Evolutionary conservation across 768 basidiomycete species (phyloP), one percentile per base, ranked within the genome.

Genomic region (Exidia glandulosa): DNA sequence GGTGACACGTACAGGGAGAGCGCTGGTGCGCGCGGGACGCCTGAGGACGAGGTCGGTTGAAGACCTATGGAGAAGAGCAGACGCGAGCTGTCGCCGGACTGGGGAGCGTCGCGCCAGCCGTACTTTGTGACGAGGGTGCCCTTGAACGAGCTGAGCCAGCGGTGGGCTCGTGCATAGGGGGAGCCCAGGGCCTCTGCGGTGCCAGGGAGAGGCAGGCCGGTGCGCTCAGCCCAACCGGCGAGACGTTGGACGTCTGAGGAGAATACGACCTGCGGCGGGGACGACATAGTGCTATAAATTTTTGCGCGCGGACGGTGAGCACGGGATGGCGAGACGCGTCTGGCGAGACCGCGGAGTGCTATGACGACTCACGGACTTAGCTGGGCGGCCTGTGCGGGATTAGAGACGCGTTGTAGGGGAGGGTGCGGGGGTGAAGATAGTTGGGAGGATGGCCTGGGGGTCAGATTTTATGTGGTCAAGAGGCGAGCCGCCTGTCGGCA

Each of bases 51-150:
- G 66, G 86, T 85, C 19, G 87, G 88, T 60, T 86, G 85, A 3
- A 85, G 85, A 71, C 90, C 88, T 70, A 92, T 80, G 59, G 85
- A 82, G 70, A 90, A 86, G 58, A 92, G 82, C 72, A 92, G 82
- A 61, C 90, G 83, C 34, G 75, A 70, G 75, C 90, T 88, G 59
- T 79, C 70, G 31, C 79, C 73, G 3, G 76, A 68, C 32, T 79
- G 72, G 13, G 58, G 27, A 2, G 45, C 16, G 37, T 89, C 86
- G 55, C 80, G 73, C 87, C 88, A 92, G 57, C 81, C 82, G 68
- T 88, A 77, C 47, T 86, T 77, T 61, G 79, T 81, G 61, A 90
- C 75, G 62, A 92, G 83, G 63, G 81, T 77, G 27, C 71, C 68
- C 68, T 82, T 84, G 64, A 90, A 78, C 41, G 77, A 72, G 58